Percentiles rank a stretch among this genome's conserved stretches.
These are phyloP conservation scores for Daphne laureola DNA, from an alignment of 441 rosid species.

Conservation along the genomic window DNA sequence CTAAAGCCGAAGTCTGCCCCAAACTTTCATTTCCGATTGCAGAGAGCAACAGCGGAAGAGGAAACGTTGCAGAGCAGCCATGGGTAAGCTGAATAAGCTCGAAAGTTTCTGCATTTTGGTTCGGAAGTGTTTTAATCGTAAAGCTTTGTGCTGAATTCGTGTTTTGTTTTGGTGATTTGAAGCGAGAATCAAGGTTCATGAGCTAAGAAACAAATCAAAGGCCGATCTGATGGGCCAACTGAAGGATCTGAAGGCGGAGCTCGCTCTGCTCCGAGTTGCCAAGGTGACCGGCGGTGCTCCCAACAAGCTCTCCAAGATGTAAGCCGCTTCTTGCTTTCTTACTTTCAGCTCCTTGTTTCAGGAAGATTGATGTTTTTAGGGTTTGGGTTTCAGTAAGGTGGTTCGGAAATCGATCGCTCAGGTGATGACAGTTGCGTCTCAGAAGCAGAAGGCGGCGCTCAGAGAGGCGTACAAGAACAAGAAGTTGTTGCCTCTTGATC, in stretches of 20 bases:
- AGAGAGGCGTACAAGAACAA: conserved; percentile 87
- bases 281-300: conserved; percentile 98
- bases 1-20: too few species aligned
- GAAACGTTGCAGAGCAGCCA: too few species aligned
- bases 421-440: conserved; percentile 87
- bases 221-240: conserved; percentile 61
- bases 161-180: too few species aligned
- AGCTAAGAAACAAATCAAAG: conserved; percentile 81
- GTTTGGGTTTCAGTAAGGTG: conserved; percentile 62
- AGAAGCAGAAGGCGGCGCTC: conserved; percentile 79
- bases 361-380: too few species aligned
- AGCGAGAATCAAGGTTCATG: conserved; percentile 97
- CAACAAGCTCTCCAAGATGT: conserved; percentile 96
- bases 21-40: too few species aligned
- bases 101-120: too few species aligned
- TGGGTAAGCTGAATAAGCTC: too few species aligned
- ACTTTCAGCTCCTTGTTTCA: background rate
- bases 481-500: conserved; percentile 83
- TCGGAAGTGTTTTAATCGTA: too few species aligned
- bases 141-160: too few species aligned
- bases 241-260: conserved; percentile 77
- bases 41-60: too few species aligned
- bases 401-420: conserved; percentile 86
- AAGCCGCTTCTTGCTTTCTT: background rate
- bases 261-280: conserved; percentile 90